Conservation (phyloP, 2,329 filamentous ascomycete species). For the Paecilomyces dactylethromorphus region DNA sequence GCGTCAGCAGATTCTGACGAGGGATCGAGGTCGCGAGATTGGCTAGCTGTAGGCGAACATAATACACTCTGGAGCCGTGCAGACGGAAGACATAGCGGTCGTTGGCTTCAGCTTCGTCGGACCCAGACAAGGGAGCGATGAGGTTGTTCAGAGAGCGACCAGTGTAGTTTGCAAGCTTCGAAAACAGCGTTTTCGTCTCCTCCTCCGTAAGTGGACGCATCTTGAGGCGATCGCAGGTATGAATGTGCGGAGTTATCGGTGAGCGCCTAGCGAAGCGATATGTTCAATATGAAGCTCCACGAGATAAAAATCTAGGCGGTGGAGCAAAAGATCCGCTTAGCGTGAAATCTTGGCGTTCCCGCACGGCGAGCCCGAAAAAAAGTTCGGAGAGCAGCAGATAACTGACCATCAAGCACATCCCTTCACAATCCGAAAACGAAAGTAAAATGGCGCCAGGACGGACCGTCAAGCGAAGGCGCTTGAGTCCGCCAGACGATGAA, state of each 20-base stretch:
- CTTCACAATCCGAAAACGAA: neutral
- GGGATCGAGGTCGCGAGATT: constrained; percentile 85
- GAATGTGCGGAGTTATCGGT: neutral
- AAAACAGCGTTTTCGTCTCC: constrained; percentile 66
- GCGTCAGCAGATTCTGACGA: constrained; percentile 71
- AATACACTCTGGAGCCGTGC: constrained; percentile 80
- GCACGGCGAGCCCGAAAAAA: constrained; percentile 1
- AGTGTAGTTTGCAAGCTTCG: constrained; percentile 90
- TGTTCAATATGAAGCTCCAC: constrained; percentile 15
- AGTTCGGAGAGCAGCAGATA: neutral
- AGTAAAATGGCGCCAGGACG: constrained; percentile 41
- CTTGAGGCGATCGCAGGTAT: constrained; percentile 17
- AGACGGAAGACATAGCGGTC: constrained; percentile 84
- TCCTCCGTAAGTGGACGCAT: constrained; percentile 76
- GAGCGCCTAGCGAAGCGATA: too few species aligned
- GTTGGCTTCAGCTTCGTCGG: constrained; percentile 58
- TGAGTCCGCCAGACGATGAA: constrained; percentile 42
- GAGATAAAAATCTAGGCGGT: constrained; percentile 15
- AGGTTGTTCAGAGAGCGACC: constrained; percentile 80
- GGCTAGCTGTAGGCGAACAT: constrained; percentile 80
- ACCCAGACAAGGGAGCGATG: constrained; percentile 65
- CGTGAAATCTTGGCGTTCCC: constrained; percentile 21
- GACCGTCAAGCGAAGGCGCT: constrained; percentile 43
- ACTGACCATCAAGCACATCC: neutral
- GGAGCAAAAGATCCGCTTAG: constrained; percentile 14